phyloP scores from a whole-genome alignment of 805 yeast species.

The Blastobotrys mokoenaii region DNA sequence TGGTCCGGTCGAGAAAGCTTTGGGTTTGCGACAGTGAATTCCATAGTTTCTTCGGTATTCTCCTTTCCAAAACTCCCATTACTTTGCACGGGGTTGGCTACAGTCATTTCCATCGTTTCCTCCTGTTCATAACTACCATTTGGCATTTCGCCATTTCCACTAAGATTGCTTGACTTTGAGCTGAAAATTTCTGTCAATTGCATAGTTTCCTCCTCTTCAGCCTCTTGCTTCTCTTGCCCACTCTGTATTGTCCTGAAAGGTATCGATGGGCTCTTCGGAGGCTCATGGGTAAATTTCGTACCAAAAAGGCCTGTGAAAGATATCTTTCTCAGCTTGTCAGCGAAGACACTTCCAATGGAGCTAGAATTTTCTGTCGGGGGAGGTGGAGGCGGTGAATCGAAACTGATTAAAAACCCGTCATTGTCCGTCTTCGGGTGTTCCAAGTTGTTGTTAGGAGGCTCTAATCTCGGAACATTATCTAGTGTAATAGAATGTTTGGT shows the following conservation, averaged over 20 bases:
- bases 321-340: not conserved
- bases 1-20: too few relatives aligned
- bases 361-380: not conserved
- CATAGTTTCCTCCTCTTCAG: conserved; percentile 5
- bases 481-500: too few relatives aligned
- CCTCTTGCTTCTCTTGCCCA: conserved; percentile 4
- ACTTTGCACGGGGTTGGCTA: too few relatives aligned
- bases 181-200: conserved; percentile 5
- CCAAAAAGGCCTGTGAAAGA: conserved; percentile 1
- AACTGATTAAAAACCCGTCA: conserved; percentile 8
- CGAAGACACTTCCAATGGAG: not conserved
- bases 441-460: not conserved
- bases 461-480: too few relatives aligned
- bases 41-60: conserved; percentile 3
- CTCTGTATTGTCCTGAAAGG: not conserved
- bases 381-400: conserved; percentile 6
- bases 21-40: not conserved
- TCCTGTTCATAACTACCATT: not conserved
- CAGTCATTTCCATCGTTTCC: conserved; percentile 7
- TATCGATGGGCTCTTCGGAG: not conserved
- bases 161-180: conserved; percentile 2
- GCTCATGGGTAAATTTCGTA: not conserved
- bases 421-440: not conserved
- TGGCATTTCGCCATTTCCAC: conserved; percentile 4
- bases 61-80: too few relatives aligned